Evolutionary conservation across 805 yeast genomes (phyloP), one percentile per base, ranked within the genome.

Genomic region (Kodamaea neixiangensis): DNA sequence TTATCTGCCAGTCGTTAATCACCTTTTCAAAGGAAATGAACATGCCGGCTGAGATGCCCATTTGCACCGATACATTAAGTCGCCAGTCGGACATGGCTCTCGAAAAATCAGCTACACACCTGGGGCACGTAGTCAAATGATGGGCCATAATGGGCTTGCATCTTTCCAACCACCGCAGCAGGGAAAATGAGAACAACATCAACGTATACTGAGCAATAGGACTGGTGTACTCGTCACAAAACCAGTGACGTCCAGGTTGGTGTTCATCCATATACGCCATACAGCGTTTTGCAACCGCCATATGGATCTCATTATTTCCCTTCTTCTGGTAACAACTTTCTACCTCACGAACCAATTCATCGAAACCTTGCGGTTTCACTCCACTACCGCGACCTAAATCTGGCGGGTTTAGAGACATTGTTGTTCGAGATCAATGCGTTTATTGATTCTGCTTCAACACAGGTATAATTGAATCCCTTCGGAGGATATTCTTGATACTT

Each of bases 101-200:
- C 52, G 82, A 81, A 57, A 83, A 87, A 25, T 73, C 65, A 18
- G 69, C 53, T 5, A 83, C 68, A 65, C 94, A 87, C 4, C 73
- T 66, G 2, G 73, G 68, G 65, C 94, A 87, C 3, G 61, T 52
- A 34, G 69, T 65, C 11, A 87, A 64, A 19, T 76, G 68, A 0
- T 65, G 62, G 3, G 66, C 63, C 45, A 80, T 68, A 11, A 58
- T 56, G 7, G 70, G 69, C 45, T 75, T 72, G 48, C 77, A 65
- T 75, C 81, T 39, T n/a, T 48, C 51, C 13, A 48, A 42, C 47
- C 47, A 48, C 22, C 40, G 37, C 48, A 44, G 51, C 37, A 35
- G 41, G 10, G 22, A 38, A 58, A 85, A 83, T 2, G 91, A 83
- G 61, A 85, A 84, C 52, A 83, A 67, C 13, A 86, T 79, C 48